Conservation (phyloP, 1,284 basidiomycete genomes). For the Sporisorium graminicola region DNA sequence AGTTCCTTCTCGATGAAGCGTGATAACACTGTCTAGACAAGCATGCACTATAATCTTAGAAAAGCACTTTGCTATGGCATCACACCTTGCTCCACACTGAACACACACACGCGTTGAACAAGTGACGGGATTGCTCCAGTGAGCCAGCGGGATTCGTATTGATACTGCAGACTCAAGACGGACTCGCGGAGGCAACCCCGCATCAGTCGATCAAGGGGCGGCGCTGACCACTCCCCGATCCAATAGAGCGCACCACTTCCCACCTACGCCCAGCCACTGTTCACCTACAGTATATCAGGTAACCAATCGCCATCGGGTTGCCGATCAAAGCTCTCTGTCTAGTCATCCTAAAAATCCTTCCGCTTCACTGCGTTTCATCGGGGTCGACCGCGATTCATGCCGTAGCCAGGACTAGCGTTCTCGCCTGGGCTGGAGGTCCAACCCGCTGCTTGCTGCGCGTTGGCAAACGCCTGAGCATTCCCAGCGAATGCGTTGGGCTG, state of each 20-base stretch:
- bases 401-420: slow-evolving; percentile 12
- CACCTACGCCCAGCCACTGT: background rate
- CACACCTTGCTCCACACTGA: background rate
- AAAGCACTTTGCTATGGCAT: background rate
- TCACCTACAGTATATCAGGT: background rate
- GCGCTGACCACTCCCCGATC: background rate
- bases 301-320: background rate
- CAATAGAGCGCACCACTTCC: background rate
- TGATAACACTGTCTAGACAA: background rate
- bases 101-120: background rate
- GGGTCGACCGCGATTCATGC: background rate
- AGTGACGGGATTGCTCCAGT: no score
- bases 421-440: slow-evolving; percentile 21
- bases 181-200: no score
- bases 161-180: no score
- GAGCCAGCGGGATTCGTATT: no score
- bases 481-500: background rate
- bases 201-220: no score
- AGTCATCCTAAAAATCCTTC: background rate
- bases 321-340: background rate
- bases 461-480: slow-evolving; percentile 8
- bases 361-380: background rate
- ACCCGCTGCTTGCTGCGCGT: slow-evolving; percentile 11
- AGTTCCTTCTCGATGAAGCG: slow-evolving; percentile 38
- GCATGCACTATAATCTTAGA: background rate